phyloP scores from a whole-genome alignment of 805 yeast genomes.

The Saitoella complicata region DNA sequence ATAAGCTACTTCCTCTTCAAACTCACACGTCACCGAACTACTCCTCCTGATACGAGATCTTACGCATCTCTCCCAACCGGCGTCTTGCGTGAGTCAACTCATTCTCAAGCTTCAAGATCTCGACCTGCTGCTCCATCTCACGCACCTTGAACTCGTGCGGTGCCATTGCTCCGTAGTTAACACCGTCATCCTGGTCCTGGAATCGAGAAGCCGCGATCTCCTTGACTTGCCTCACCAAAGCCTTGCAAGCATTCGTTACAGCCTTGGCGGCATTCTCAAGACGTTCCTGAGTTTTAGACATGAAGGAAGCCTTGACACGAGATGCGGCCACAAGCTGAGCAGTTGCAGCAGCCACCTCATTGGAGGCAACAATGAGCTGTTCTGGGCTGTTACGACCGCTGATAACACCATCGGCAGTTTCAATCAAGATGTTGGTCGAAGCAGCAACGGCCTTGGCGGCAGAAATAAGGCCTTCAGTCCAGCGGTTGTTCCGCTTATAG shows the following conservation, averaged over 20 bases:
- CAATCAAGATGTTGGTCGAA: constrained; percentile 64
- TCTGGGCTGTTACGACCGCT: constrained; percentile 51
- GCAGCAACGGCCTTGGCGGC: constrained; percentile 79
- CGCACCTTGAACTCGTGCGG: constrained; percentile 69
- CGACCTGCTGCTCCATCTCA: constrained; percentile 89
- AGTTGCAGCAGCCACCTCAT: constrained; percentile 82
- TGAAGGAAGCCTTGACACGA: constrained; percentile 63
- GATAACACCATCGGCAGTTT: constrained; percentile 75
- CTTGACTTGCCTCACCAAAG: constrained; percentile 56
- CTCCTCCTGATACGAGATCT: constrained; percentile 56
- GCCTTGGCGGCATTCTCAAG: constrained; percentile 52
- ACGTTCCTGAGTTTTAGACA: constrained; percentile 59
- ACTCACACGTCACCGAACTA: constrained; percentile 26
- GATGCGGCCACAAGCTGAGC: constrained; percentile 88
- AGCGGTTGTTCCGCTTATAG: constrained; percentile 72
- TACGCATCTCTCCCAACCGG: constrained; percentile 70
- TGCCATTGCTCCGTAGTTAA: constrained; percentile 53
- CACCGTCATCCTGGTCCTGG: constrained; percentile 18
- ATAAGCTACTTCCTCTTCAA: constrained; percentile 17
- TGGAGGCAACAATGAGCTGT: constrained; percentile 75
- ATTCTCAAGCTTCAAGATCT: constrained; percentile 68
- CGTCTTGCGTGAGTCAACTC: constrained; percentile 56
- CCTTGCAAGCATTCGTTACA: constrained; percentile 63
- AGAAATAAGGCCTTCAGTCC: constrained; percentile 87
- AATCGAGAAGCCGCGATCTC: constrained; percentile 30